Evolutionary conservation across 306 rosid genomes (phyloP).

Genomic region (Cicer chorassanicum): DNA sequence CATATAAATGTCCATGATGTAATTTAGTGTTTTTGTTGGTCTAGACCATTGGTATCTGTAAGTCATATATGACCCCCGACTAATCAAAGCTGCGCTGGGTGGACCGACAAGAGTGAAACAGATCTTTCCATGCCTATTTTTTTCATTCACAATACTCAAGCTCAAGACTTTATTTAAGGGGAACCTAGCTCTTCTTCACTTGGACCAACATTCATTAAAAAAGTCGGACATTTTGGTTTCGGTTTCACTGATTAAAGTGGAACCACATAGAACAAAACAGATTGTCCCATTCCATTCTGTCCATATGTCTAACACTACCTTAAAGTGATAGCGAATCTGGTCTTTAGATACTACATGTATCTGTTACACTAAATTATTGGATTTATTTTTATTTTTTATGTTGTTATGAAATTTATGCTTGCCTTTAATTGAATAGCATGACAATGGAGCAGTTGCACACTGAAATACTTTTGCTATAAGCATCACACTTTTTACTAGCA

Average conservation of each 20-base stretch:
- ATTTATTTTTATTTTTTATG: slow-evolving; percentile 22
- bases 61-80: neutral
- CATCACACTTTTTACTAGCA: neutral
- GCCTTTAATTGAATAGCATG: slow-evolving; percentile 35
- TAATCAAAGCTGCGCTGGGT: neutral
- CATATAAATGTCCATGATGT: neutral
- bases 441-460: slow-evolving; percentile 12
- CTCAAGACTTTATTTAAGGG: neutral
- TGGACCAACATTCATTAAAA: neutral
- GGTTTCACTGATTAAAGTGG: neutral
- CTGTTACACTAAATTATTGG: slow-evolving; percentile 12
- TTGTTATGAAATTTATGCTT: slow-evolving; percentile 34
- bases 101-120: slow-evolving; percentile 3
- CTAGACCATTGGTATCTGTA: neutral
- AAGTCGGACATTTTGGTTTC: neutral
- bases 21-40: no score
- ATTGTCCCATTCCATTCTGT: neutral
- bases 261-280: neutral
- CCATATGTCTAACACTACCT: neutral
- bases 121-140: neutral
- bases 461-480: slow-evolving; percentile 19
- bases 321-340: slow-evolving; percentile 10
- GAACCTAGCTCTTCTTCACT: neutral
- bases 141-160: neutral
- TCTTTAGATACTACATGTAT: slow-evolving; percentile 13